Conservation (phyloP, 106 monocot species). For the Narthecium ossifragum region DNA sequence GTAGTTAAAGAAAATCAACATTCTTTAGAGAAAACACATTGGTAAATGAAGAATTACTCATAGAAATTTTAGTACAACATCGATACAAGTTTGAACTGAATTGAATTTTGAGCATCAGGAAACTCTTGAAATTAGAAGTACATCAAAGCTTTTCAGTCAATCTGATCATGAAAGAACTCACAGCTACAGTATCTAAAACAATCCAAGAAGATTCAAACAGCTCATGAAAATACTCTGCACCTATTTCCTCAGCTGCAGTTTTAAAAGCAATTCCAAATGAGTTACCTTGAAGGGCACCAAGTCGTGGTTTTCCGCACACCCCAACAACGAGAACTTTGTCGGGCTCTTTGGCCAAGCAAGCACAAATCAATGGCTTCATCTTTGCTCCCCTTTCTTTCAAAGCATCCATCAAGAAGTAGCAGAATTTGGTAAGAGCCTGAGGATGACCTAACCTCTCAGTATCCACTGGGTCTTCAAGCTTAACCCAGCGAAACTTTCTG, state of each 20-base stretch:
- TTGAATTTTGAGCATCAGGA: too few relatives aligned
- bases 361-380: slow-evolving; percentile 89
- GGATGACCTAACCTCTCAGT: slow-evolving; percentile 56
- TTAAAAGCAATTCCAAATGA: slow-evolving; percentile 81
- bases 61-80: too few relatives aligned
- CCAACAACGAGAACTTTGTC: slow-evolving; percentile 83
- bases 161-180: slow-evolving; percentile 84
- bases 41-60: too few relatives aligned
- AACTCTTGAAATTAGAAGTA: slow-evolving; percentile 10
- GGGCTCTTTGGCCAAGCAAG: slow-evolving; percentile 65
- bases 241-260: slow-evolving; percentile 75
- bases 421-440: slow-evolving; percentile 88
- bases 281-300: slow-evolving; percentile 89
- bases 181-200: slow-evolving; percentile 47
- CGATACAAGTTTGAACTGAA: too few relatives aligned
- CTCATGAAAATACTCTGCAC: slow-evolving; percentile 74
- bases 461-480: slow-evolving; percentile 85
- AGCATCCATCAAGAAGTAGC: slow-evolving; percentile 90
- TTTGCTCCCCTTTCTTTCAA: slow-evolving; percentile 91
- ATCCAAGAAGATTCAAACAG: slow-evolving; percentile 97
- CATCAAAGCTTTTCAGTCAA: slow-evolving; percentile 79
- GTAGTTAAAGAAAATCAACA: too few relatives aligned
- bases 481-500: slow-evolving; percentile 88
- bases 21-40: too few relatives aligned
- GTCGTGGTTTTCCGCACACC: slow-evolving; percentile 67